Evolutionary conservation across 192 early-diverging fungal genomes (phyloP).

Genomic region (Coemansia sp.): DNA sequence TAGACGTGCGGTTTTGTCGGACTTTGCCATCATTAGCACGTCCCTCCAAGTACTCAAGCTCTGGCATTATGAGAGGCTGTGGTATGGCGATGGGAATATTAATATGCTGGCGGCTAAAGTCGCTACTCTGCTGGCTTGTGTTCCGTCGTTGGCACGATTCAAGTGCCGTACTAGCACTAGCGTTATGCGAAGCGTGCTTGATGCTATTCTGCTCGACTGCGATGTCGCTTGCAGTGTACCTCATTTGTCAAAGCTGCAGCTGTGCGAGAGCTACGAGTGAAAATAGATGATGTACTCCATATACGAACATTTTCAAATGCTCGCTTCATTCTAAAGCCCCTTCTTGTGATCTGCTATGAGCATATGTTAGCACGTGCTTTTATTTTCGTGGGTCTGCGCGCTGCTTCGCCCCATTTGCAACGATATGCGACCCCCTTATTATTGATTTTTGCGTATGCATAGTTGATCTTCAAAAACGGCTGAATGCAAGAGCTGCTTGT

Average conservation of each 20-base stretch:
- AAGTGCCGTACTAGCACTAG: slow-evolving; percentile 2
- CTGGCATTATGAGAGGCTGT: slow-evolving; percentile 24
- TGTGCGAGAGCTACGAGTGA: slow-evolving; percentile 26
- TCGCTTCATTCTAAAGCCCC: no score
- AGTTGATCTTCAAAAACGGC: neutral
- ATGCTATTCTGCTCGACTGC: neutral
- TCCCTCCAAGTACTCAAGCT: slow-evolving; percentile 29
- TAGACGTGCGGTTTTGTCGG: neutral
- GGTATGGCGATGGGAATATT: slow-evolving; percentile 6
- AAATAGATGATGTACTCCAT: neutral
- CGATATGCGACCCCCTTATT: no score
- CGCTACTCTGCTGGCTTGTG: slow-evolving; percentile 10
- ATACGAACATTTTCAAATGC: no score
- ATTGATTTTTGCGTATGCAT: no score
- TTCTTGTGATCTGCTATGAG: no score
- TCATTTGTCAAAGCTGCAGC: slow-evolving; percentile 16
- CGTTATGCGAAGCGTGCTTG: slow-evolving; percentile 13
- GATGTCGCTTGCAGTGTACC: neutral
- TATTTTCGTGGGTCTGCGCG: no score
- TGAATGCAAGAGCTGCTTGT: neutral
- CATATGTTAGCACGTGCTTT: no score
- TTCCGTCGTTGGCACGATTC: slow-evolving; percentile 25
- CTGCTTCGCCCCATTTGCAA: no score
- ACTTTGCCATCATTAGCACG: neutral
- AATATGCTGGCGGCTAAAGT: slow-evolving; percentile 17